These are phyloP conservation scores for Lantana camara DNA, from an alignment of 257 asterid species.

Conservation along the genomic window DNA sequence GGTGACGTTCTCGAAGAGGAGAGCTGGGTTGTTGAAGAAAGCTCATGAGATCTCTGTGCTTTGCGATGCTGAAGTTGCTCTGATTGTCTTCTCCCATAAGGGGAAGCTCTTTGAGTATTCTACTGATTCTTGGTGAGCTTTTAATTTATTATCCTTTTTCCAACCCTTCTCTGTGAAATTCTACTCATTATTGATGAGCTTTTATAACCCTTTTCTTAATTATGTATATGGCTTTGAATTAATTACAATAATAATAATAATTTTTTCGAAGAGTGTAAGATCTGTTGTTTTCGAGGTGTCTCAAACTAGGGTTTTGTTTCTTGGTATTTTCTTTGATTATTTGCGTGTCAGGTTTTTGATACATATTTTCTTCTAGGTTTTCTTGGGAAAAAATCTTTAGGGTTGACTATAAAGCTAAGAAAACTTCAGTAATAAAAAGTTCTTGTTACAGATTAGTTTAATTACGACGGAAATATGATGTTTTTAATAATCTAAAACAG, in stretches of 20 bases:
- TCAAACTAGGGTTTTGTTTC: constrained; percentile 18
- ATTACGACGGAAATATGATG: too few species aligned
- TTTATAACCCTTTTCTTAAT: too few species aligned
- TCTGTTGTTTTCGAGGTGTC: constrained; percentile 10
- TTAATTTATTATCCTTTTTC: too few species aligned
- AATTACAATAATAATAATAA: too few species aligned
- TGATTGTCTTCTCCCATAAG: constrained; percentile 71
- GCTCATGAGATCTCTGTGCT: constrained; percentile 87
- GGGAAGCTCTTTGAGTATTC: constrained; percentile 80
- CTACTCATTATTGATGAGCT: too few species aligned
- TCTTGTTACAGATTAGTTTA: too few species aligned
- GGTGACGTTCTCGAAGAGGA: constrained; percentile 83
- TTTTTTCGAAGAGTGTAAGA: neutral
- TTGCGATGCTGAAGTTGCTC: constrained; percentile 81
- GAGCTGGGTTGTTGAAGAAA: constrained; percentile 73
- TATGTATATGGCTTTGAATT: too few species aligned
- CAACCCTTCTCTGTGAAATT: too few species aligned
- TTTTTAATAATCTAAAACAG: too few species aligned
- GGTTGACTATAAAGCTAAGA: too few species aligned
- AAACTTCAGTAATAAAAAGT: too few species aligned
- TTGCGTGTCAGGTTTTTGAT: neutral
- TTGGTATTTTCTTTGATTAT: too few species aligned
- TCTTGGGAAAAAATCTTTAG: neutral
- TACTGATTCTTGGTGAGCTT: constrained; percentile 66
- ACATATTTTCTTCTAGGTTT: neutral